phyloP scores from a whole-genome alignment of 306 rosid genomes.

The Geum urbanum region DNA sequence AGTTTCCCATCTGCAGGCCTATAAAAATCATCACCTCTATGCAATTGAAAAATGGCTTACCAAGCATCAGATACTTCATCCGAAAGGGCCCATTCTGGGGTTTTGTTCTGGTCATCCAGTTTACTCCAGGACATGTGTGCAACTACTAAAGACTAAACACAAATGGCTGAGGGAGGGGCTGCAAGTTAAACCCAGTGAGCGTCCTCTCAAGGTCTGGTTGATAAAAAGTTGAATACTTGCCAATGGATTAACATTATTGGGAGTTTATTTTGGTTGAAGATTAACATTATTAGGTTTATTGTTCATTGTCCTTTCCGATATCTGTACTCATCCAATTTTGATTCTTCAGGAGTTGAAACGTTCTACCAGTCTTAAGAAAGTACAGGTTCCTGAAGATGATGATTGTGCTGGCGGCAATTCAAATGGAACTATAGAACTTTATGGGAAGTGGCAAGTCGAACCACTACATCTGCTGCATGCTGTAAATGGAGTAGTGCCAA shows the following conservation, averaged over 20 bases:
- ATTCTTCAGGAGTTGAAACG: constrained; percentile 54
- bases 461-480: constrained; percentile 78
- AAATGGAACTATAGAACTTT: constrained; percentile 53
- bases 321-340: neutral
- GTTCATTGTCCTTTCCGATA: constrained; percentile 11
- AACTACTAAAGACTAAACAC: constrained; percentile 63
- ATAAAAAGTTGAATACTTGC: constrained; percentile 9
- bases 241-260: constrained; percentile 13
- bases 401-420: constrained; percentile 44
- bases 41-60: constrained; percentile 91
- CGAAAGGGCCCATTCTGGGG: constrained; percentile 85
- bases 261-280: no score
- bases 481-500: constrained; percentile 76
- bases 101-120: constrained; percentile 83
- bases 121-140: constrained; percentile 86
- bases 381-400: constrained; percentile 55
- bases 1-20: constrained; percentile 56
- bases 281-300: constrained; percentile 14
- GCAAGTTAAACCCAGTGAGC: constrained; percentile 75
- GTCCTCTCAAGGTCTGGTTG: constrained; percentile 65
- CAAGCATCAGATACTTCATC: constrained; percentile 76
- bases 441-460: constrained; percentile 91
- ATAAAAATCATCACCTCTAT: constrained; percentile 75
- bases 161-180: constrained; percentile 93
- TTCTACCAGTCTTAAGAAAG: constrained; percentile 47